Percentiles rank a stretch among this genome's conserved stretches.
Conservation (phyloP, 768 basidiomycete genomes). For the Rhizopogon roseolus region DNA sequence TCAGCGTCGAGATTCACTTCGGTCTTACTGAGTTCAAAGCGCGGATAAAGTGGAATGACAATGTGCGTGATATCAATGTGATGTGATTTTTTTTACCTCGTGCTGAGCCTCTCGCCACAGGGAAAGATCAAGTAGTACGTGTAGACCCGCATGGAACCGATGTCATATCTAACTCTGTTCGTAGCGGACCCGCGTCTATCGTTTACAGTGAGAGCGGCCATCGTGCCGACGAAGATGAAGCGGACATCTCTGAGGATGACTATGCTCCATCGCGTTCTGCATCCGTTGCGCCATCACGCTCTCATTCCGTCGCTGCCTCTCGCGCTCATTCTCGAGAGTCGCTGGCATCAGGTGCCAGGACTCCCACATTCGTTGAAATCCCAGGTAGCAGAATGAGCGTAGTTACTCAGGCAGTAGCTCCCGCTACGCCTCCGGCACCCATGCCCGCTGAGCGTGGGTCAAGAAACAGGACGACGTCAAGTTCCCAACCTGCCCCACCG, state of each 20-base stretch:
- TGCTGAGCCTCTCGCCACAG: constrained; percentile 27
- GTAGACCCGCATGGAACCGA: neutral
- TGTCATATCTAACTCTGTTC: constrained; percentile 1
- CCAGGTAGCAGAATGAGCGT: constrained; percentile 18
- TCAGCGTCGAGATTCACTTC: constrained; percentile 81
- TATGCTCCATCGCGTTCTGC: constrained; percentile 25
- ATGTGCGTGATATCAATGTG: constrained; percentile 40
- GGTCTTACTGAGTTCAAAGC: constrained; percentile 80
- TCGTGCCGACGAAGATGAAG: constrained; percentile 70
- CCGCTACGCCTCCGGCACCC: constrained; percentile 10
- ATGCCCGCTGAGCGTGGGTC: neutral
- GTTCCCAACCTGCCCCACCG: constrained; percentile 3
- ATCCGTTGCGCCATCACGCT: constrained; percentile 34
- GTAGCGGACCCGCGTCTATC: constrained; percentile 73
- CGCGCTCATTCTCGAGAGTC: constrained; percentile 49
- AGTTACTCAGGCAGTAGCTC: constrained; percentile 12
- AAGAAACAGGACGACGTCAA: neutral
- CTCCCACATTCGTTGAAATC: constrained; percentile 26
- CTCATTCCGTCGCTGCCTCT: constrained; percentile 46
- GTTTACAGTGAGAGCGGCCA: constrained; percentile 79
- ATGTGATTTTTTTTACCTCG: neutral
- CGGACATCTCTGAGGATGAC: constrained; percentile 65
- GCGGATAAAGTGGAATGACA: constrained; percentile 78
- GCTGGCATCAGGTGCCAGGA: constrained; percentile 23
- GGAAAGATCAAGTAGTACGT: constrained; percentile 70